These are phyloP conservation scores for Volvox reticuliferus DNA, from an alignment of 139 green algal species.

Conservation along the genomic window DNA sequence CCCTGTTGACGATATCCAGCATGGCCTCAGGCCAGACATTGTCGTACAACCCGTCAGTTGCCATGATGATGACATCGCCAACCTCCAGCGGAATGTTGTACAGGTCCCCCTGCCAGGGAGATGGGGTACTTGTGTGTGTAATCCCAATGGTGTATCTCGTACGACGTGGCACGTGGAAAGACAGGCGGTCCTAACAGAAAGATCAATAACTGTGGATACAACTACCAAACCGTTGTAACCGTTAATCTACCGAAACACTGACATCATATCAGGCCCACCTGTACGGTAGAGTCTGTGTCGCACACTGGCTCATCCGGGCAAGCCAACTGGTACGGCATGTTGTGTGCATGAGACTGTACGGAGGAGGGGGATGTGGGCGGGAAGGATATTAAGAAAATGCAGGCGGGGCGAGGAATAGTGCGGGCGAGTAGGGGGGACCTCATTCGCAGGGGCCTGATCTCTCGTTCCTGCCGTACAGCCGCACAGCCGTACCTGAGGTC, in stretches of 20 bases:
- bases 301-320: slow-evolving; percentile 55
- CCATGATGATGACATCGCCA: slow-evolving; percentile 90
- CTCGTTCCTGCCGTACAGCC: background rate
- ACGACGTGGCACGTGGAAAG: too few relatives aligned
- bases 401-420: too few relatives aligned
- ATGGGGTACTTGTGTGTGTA: too few relatives aligned
- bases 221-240: too few relatives aligned
- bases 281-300: slow-evolving; percentile 59
- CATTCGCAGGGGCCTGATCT: too few relatives aligned
- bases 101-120: slow-evolving; percentile 13
- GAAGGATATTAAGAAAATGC: background rate
- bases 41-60: slow-evolving; percentile 96
- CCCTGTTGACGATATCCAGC: slow-evolving; percentile 51
- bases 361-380: background rate
- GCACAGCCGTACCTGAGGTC: background rate
- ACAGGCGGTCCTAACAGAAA: too few relatives aligned
- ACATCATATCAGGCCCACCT: slow-evolving; percentile 10
- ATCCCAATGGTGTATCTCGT: too few relatives aligned
- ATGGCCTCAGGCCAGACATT: slow-evolving; percentile 96
- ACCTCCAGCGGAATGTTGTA: slow-evolving; percentile 69
- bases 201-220: too few relatives aligned
- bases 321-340: slow-evolving; percentile 93
- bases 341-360: slow-evolving; percentile 93
- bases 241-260: too few relatives aligned
- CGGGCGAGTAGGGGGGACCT: too few relatives aligned